Evolutionary conservation across 345 rosid species (phyloP), one percentile per base, ranked within the genome.

Genomic region (Brassica nigra): DNA sequence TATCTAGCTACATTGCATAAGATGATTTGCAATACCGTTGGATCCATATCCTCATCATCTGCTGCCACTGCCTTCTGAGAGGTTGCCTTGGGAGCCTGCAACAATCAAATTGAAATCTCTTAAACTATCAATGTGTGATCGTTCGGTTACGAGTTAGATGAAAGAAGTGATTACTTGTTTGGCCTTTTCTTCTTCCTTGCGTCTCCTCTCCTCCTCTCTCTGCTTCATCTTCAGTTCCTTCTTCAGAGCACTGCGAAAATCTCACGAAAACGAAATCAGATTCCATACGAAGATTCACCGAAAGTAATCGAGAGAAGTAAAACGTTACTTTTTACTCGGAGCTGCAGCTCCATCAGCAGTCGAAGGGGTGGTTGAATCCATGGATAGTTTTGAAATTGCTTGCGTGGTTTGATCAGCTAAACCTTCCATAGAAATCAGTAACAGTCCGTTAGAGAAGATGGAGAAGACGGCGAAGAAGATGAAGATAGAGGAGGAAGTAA

Each of bases 31-130:
- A 31, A 68, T 86, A 96, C 99, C 64, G 97, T 93, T 4, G 99
- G 94, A 79, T 96, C 99, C 97, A 93, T 93, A 58, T 96, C 97
- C 6, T 96, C 99, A 65, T 95, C 98, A 81, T 95, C 99, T 68
- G 85, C 95, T 57, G 87, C 88, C n/a, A 52, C 70, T 20, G 75
- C 0, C 30, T 42, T 78, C 16, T 79, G 82, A 3, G 78, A 31
- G 57, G 23, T 59, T 33, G 10, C 69, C 18, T 20, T 73, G 3
- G 82, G 78, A 23, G 78, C 66, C 82, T 79, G 34, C 34, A 49
- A 36, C 66, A 47, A 73, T 5, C 3, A 15, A 33, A 47, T 36
- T 4, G 34, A 49, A 68, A 61, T 6, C 39, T n/a, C 63, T 62
- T 7, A 70, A 70, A 49, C 75, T 0, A 69, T 3, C 15, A 69